Percentiles rank a stretch among this genome's conserved stretches.
Evolutionary conservation across 164 flowering plant genomes (phyloP).

Genomic region (Umbellularia californica): DNA sequence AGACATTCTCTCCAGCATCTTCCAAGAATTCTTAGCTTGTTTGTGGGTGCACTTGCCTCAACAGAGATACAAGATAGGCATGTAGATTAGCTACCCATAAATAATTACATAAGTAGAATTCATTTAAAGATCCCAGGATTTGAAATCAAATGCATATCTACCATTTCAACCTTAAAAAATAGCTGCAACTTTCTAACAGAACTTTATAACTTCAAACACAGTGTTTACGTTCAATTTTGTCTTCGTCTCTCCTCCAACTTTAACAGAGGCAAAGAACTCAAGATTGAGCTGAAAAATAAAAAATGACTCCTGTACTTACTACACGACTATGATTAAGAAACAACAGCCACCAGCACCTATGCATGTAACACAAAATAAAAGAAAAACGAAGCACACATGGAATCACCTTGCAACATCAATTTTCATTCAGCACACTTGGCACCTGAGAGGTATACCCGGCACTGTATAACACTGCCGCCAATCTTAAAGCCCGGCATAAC

Average conservation of each 20-base stretch:
- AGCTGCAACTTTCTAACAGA: not conserved
- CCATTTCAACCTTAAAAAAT: no score
- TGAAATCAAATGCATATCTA: not conserved
- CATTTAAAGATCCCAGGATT: not conserved
- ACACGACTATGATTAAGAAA: not conserved
- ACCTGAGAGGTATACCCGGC: conserved; percentile 78
- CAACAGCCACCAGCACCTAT: not conserved
- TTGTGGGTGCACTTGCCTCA: no score
- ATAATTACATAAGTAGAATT: no score
- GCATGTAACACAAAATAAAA: not conserved
- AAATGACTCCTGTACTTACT: no score
- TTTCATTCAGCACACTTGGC: conserved; percentile 65
- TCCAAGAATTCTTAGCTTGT: no score
- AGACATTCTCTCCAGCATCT: no score
- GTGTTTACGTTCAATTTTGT: not conserved
- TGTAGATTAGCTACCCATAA: not conserved
- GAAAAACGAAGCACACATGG: no score
- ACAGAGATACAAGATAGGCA: no score
- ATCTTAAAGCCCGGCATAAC: conserved; percentile 95
- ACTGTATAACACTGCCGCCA: conserved; percentile 67
- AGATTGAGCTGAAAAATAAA: not conserved
- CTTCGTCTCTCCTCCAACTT: not conserved
- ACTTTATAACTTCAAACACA: not conserved
- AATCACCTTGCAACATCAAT: not conserved
- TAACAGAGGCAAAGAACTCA: not conserved